Evolutionary conservation across 768 basidiomycete species (phyloP).

Genomic region (Baorangia bicolor): DNA sequence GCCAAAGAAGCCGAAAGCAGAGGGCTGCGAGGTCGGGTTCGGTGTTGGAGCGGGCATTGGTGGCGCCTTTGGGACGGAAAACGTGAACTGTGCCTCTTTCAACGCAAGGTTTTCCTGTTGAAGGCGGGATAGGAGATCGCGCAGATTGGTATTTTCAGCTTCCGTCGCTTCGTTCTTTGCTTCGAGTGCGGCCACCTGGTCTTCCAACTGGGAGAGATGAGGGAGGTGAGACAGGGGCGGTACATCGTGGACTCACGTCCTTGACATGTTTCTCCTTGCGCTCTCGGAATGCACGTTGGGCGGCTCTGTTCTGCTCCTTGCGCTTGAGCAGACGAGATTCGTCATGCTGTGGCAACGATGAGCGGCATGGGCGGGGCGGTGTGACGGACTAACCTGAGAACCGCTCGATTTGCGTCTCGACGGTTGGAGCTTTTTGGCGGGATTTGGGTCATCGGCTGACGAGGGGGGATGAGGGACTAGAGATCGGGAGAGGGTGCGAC

Average conservation of each 20-base stretch:
- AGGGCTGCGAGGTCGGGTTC: conserved; percentile 18
- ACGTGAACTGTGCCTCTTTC: conserved; percentile 82
- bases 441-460: conserved; percentile 24
- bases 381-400: conserved; percentile 30
- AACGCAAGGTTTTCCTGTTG: conserved; percentile 86
- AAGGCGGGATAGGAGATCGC: conserved; percentile 78
- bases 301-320: conserved; percentile 96
- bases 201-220: conserved; percentile 65
- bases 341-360: conserved; percentile 44
- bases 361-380: not conserved
- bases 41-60: conserved; percentile 22
- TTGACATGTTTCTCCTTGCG: conserved; percentile 97
- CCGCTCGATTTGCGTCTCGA: conserved; percentile 44
- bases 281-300: conserved; percentile 96
- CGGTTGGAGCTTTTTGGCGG: conserved; percentile 26
- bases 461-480: not conserved
- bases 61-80: conserved; percentile 60
- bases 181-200: conserved; percentile 84
- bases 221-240: conserved; percentile 9
- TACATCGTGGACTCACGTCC: conserved; percentile 60
- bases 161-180: conserved; percentile 70
- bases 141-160: conserved; percentile 85
- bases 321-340: conserved; percentile 78
- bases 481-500: conserved; percentile 22
- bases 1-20: conserved; percentile 29